Base-by-base conservation (phyloP, 371 early-diverging fungal genomes). In the Paraphysoderma sedebokerense region DNA sequence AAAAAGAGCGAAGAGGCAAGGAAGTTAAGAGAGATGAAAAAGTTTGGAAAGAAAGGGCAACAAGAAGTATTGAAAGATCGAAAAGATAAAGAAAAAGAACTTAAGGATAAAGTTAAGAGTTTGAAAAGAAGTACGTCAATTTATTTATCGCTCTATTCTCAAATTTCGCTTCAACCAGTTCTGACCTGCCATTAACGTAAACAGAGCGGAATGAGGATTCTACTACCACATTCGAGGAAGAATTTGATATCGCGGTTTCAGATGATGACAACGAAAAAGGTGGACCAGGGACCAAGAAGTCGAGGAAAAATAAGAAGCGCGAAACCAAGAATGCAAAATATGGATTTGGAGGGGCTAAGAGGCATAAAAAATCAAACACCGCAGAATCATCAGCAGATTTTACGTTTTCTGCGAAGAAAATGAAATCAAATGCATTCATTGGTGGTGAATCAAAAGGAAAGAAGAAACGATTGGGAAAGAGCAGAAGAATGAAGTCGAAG, bases 41-140 rank as follows among this genome's bases (percentile, higher is more conserved):
- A 93, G 77, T 95, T 85, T 56, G 93, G 95, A 55, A 95, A 95
- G 70, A 85, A 92, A 69, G 87, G 93, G 5, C 93, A 95, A 66
- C 70, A 78, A 11, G 85, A 89, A 63, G 89, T 87, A 65, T 68
- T 80, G 12, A 59, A 68, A 44, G 92, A 81, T 58, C 72, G 82
- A 52, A 76, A 76, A 62, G 74, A 79, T 55, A 62, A 81, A 59
- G 91, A 92, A 70, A 70, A 77, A 39, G 72, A 83, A 28, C 79
- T 75, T 29, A 58, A 89, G 49, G 91, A 91, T 13, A 90, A 88
- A 70, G 84, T 95, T 54, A 81, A 81, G 56, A 72, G n/a, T 77
- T 87, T 56, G 90, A 87, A 72, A 84, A 82, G 74, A 81, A 17
- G 40, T 20, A 32, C n/a, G 20, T 4, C 9, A 13, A 15, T 12